Conservation (phyloP, 371 early-diverging fungal genomes). For the Apophysomyces ossiformis region DNA sequence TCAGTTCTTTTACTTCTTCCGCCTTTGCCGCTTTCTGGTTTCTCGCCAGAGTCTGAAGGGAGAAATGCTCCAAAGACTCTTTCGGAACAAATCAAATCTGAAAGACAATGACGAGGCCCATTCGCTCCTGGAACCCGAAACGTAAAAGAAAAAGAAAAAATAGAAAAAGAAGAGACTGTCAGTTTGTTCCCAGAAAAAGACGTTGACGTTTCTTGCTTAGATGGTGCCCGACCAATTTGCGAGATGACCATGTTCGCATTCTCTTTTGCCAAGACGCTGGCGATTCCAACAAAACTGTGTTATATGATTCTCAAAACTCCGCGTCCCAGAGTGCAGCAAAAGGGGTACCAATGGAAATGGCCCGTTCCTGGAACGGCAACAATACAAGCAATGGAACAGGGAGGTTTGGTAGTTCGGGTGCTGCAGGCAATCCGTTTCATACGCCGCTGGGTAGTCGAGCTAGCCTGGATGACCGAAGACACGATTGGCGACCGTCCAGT, state of each 20-base stretch:
- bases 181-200: constrained; percentile 6
- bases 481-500: constrained; percentile 38
- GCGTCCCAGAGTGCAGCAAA: constrained; percentile 14
- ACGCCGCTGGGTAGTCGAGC: constrained; percentile 20
- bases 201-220: constrained; percentile 20
- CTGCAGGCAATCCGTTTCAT: constrained; percentile 9
- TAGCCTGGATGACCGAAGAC: constrained; percentile 34
- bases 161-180: not conserved
- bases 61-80: constrained; percentile 47
- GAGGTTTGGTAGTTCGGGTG: constrained; percentile 3
- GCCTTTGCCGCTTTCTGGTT: constrained; percentile 8
- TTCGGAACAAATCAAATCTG: constrained; percentile 39
- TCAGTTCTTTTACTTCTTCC: not conserved
- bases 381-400: not conserved
- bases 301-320: constrained; percentile 45
- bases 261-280: constrained; percentile 50
- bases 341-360: constrained; percentile 22
- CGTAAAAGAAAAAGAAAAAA: constrained; percentile 30
- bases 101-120: constrained; percentile 42
- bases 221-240: constrained; percentile 36
- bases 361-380: constrained; percentile 46
- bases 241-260: constrained; percentile 41
- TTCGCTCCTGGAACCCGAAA: constrained; percentile 45
- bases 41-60: constrained; percentile 5
- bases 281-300: constrained; percentile 45